Percentiles rank a stretch among this genome's conserved stretches.
These are phyloP conservation scores for Boehmeria nivea DNA, from an alignment of 306 rosid genomes.

Conservation along the genomic window DNA sequence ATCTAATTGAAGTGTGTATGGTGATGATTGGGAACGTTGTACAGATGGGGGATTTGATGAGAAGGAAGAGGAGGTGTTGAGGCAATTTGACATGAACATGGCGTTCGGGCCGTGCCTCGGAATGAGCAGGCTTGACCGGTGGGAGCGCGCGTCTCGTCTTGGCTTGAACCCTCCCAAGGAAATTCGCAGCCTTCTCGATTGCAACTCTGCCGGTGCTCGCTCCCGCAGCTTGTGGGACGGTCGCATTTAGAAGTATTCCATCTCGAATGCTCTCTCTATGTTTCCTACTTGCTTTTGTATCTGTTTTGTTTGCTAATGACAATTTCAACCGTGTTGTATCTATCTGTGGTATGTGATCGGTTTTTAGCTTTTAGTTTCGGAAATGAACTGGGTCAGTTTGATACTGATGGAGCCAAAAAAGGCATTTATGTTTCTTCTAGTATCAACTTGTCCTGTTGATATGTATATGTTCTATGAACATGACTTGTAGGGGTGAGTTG, in stretches of 20 bases:
- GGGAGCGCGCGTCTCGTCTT: constrained; percentile 71
- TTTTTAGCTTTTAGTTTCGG: too few species aligned
- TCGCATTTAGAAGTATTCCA: constrained; percentile 29
- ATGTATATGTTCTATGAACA: too few species aligned
- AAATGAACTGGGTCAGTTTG: too few species aligned
- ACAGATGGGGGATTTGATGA: constrained; percentile 43
- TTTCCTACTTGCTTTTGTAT: too few species aligned
- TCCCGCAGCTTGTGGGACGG: constrained; percentile 49
- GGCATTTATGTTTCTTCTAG: too few species aligned
- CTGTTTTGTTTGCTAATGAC: too few species aligned
- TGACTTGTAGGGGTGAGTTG: too few species aligned
- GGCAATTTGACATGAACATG: constrained; percentile 80
- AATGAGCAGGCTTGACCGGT: constrained; percentile 54
- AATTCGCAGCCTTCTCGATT: constrained; percentile 37
- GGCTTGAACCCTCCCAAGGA: constrained; percentile 68
- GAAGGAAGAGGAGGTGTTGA: constrained; percentile 43
- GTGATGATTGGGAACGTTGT: neutral
- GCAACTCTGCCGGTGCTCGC: constrained; percentile 28
- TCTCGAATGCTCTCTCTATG: too few species aligned
- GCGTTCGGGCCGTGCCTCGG: constrained; percentile 81
- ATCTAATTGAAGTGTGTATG: neutral
- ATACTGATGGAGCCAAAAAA: too few species aligned
- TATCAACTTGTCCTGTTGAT: too few species aligned
- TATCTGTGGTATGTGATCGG: too few species aligned
- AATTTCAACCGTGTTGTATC: too few species aligned